phyloP scores from a whole-genome alignment of 2,329 filamentous ascomycete genomes.

The Aspergillus hiratsukae region DNA sequence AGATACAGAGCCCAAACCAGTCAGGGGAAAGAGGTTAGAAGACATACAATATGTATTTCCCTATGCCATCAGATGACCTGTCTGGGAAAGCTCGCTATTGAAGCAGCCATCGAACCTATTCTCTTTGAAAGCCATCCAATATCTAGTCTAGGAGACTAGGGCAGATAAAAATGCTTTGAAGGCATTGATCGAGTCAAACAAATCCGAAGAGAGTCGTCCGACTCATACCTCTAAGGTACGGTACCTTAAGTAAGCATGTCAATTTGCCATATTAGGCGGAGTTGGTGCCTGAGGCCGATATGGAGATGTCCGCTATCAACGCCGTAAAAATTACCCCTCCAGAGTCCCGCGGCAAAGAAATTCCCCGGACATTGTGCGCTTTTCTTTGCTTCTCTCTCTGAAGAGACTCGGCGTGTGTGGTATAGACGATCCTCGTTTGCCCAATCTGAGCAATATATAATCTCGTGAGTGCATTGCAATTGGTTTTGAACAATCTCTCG shows the following conservation, averaged over 20 bases:
- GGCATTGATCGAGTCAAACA: not conserved
- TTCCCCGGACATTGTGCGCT: conserved; percentile 1
- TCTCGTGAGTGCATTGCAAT: not conserved
- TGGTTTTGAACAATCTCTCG: not conserved
- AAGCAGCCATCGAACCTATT: not conserved
- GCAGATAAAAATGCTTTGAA: not conserved
- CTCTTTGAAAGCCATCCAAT: not conserved
- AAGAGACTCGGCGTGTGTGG: not conserved
- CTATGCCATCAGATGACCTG: not conserved
- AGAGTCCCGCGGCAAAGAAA: not conserved
- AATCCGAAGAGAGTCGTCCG: not conserved
- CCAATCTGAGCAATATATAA: not conserved
- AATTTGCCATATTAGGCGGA: not conserved
- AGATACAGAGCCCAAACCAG: not conserved
- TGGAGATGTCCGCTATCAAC: conserved; percentile 9
- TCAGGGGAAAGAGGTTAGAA: not conserved
- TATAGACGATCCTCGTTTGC: not conserved
- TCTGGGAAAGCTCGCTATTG: not conserved
- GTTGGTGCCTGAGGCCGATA: conserved; percentile 18
- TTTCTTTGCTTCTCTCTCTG: not conserved
- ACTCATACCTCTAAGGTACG: not conserved
- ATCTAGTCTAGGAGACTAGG: not conserved
- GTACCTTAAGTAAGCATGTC: not conserved
- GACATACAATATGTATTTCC: too few species aligned
- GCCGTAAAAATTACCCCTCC: conserved; percentile 24